phyloP scores from a whole-genome alignment of 2,329 filamentous ascomycete species.

The Pseudogymnoascus sp. region DNA sequence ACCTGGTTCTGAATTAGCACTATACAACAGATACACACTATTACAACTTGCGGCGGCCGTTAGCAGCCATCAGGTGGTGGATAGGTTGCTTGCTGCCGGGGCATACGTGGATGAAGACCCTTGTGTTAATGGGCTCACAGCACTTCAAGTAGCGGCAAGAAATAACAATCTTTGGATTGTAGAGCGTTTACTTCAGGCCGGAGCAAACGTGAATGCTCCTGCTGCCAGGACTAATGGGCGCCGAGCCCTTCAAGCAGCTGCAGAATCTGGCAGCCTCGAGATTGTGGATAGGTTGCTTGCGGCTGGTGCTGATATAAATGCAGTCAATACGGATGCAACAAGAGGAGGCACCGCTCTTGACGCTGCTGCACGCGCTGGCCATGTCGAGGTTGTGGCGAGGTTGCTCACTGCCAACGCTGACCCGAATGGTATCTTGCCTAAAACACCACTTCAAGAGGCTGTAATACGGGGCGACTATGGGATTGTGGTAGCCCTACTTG shows the following conservation, averaged over 20 bases:
- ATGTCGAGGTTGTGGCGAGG: too few relatives aligned
- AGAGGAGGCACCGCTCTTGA: too few relatives aligned
- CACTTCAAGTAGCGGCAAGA: constrained; percentile 10
- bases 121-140: constrained; percentile 7
- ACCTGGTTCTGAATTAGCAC: background rate
- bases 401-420: too few relatives aligned
- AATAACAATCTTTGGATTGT: constrained; percentile 10
- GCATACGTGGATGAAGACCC: constrained; percentile 32
- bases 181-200: constrained; percentile 10
- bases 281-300: constrained; percentile 12
- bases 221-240: constrained; percentile 15
- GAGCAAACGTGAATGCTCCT: constrained; percentile 14
- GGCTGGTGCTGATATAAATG: too few relatives aligned
- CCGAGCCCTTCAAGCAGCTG: constrained; percentile 12
- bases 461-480: too few relatives aligned
- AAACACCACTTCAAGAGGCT: too few relatives aligned
- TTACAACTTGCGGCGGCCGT: constrained; percentile 31
- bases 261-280: constrained; percentile 3
- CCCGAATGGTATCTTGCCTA: too few relatives aligned
- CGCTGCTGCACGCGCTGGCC: too few relatives aligned
- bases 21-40: constrained; percentile 28
- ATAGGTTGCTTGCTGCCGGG: constrained; percentile 28
- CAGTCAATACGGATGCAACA: too few relatives aligned
- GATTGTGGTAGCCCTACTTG: too few relatives aligned
- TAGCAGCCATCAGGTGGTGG: constrained; percentile 23